Evolutionary conservation across 805 yeast genomes (phyloP), one percentile per base, ranked within the genome.

Genomic region (Ogataea philodendri): DNA sequence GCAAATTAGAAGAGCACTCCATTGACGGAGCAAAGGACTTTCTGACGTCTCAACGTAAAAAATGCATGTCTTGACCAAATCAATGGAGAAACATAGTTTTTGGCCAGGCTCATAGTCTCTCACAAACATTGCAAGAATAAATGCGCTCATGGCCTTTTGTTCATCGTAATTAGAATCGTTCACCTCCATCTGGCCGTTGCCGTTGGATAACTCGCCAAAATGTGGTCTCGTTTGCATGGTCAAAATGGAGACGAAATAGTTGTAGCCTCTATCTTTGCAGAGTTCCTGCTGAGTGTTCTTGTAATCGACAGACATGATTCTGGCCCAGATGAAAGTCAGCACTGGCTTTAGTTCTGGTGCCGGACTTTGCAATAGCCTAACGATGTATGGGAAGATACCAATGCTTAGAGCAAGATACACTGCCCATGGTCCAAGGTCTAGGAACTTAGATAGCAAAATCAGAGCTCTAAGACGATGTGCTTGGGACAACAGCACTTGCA

Each of bases 401-500:
- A 93, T 89, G 6, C 96, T 85, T 20, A 93, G 65, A 0, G 97
- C 94, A 19, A 89, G 65, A 51, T 88, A 85, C 0, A 93, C 97
- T 0, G 98, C 97, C 94, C 96, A 87, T 0, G 98, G 96, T 0
- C 98, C 98, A 22, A 93, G 63, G 59, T 93, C 98, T 26, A 93
- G 67, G 55, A 90, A 93, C 49, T 85, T 76, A 4, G 95, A 82
- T 9, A 93, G 67, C 37, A 93, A 58, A 22, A 85, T 84, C 34
- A 93, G 66, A 0, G 98, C 97, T 18, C 97, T 65, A 10, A 90
- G 72, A 42, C 98, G 74, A 61, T 93, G 97, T 0, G 88, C 95
- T 56, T 94, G 98, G 0, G 97, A 89, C 22, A 93, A 64, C 21
- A 93, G 67, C 7, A 93, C 97, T 58, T 93, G 98, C 10, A 93